Conservation (phyloP, 495 filamentous ascomycete genomes). For the Podospora conica region DNA sequence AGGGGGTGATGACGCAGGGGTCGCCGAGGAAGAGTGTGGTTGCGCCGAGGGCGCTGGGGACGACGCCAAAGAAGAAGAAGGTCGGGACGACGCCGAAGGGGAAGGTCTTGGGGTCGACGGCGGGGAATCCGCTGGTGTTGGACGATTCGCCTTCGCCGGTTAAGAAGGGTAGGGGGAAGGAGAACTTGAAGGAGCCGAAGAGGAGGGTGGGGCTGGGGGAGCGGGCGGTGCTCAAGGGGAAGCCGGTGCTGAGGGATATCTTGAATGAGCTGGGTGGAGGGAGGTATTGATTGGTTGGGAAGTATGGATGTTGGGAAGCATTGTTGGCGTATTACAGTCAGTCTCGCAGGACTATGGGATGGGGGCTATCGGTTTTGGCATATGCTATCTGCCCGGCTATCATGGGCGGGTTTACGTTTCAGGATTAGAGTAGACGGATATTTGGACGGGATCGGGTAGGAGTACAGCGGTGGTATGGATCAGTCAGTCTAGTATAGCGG, state of each 20-base stretch:
- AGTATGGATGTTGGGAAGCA: no score
- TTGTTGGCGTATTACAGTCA: no score
- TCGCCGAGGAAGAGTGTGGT: not conserved
- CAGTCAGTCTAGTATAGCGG: not conserved
- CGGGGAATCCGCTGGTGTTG: not conserved
- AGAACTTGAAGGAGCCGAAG: constrained; percentile 32
- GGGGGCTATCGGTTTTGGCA: not conserved
- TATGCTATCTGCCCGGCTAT: not conserved
- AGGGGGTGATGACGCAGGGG: not conserved
- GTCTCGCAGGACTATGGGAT: not conserved
- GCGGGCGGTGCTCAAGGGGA: constrained; percentile 34
- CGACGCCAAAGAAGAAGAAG: not conserved
- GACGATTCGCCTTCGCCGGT: not conserved
- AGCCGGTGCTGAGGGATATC: constrained; percentile 42
- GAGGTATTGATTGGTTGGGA: not conserved
- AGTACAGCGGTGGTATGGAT: not conserved
- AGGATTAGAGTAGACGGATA: not conserved
- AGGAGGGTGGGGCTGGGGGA: constrained; percentile 34
- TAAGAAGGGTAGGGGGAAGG: not conserved
- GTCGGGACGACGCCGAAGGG: not conserved
- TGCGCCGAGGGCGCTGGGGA: not conserved
- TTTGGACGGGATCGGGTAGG: not conserved
- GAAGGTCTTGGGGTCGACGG: not conserved
- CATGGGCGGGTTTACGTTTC: not conserved
- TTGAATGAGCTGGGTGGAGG: constrained; percentile 37